A percentile compares a stretch with the other conserved stretches of the same genome.
These are phyloP conservation scores for Ogataea salicorniae DNA, from an alignment of 805 yeast species.

Conservation along the genomic window DNA sequence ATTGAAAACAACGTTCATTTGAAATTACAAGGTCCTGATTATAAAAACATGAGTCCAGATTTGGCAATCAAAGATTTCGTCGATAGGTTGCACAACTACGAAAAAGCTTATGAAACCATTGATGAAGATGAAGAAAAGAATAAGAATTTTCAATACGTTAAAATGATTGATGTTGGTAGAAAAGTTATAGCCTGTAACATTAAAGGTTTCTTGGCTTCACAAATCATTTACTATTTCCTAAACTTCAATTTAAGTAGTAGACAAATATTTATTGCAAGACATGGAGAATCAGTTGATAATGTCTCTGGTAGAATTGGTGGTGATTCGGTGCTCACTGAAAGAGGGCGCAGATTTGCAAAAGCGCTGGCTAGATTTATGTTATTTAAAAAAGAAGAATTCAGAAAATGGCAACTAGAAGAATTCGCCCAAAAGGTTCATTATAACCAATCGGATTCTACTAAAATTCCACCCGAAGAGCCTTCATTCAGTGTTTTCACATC, in stretches of 20 bases:
- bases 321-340: slow-evolving; percentile 70
- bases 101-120: slow-evolving; percentile 83
- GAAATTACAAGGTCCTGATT: slow-evolving; percentile 91
- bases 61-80: slow-evolving; percentile 76
- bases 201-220: slow-evolving; percentile 83
- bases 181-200: slow-evolving; percentile 90
- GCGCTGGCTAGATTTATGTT: slow-evolving; percentile 73
- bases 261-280: slow-evolving; percentile 92
- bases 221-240: slow-evolving; percentile 82
- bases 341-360: slow-evolving; percentile 71
- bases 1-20: slow-evolving; percentile 78
- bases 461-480: slow-evolving; percentile 52
- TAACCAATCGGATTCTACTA: slow-evolving; percentile 4
- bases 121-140: slow-evolving; percentile 65
- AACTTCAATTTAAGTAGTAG: slow-evolving; percentile 85
- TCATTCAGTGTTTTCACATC: slow-evolving; percentile 90
- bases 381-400: slow-evolving; percentile 63
- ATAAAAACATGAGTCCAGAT: slow-evolving; percentile 77
- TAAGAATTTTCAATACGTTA: slow-evolving; percentile 73
- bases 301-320: slow-evolving; percentile 88
- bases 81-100: slow-evolving; percentile 76
- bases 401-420: slow-evolving; percentile 52
- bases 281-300: slow-evolving; percentile 89
- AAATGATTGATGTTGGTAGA: slow-evolving; percentile 94
- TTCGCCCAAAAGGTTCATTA: slow-evolving; percentile 37